A percentile compares a stretch with the other conserved stretches of the same genome.
Conservation (phyloP, 1,139 yeast genomes). For the Sporopachydermia cereana region DNA sequence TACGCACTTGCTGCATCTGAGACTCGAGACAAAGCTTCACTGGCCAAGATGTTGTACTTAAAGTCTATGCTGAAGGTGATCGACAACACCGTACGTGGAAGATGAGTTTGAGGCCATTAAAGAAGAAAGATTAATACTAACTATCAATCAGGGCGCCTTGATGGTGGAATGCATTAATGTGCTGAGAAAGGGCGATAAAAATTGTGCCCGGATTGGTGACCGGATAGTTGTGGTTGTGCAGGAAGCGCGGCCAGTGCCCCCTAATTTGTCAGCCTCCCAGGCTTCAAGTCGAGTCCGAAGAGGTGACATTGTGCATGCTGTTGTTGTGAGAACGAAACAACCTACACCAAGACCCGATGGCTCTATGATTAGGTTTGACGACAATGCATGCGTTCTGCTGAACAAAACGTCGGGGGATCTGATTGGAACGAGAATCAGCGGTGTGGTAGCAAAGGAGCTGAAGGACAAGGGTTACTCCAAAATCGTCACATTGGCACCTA, state of each 20-base stretch:
- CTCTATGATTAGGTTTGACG: constrained; percentile 76
- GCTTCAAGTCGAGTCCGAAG: constrained; percentile 69
- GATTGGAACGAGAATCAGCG: constrained; percentile 84
- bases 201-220: constrained; percentile 80
- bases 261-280: constrained; percentile 23
- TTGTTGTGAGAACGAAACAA: constrained; percentile 86
- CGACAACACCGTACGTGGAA: constrained; percentile 53
- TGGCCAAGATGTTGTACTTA: constrained; percentile 57
- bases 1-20: too few relatives aligned
- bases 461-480: constrained; percentile 77
- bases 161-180: constrained; percentile 95
- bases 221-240: constrained; percentile 91
- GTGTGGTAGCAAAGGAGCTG: constrained; percentile 88
- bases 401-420: constrained; percentile 87
- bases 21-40: too few relatives aligned
- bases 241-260: constrained; percentile 62
- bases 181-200: constrained; percentile 74
- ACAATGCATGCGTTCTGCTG: constrained; percentile 91
- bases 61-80: constrained; percentile 83
- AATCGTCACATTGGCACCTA: constrained; percentile 84
- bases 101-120: neutral
- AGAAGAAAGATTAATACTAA: constrained; percentile 4
- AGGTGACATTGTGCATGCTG: constrained; percentile 94
- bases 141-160: constrained; percentile 57
- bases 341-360: constrained; percentile 84